Percentiles rank a stretch among this genome's conserved stretches.
These are phyloP conservation scores for Xylariomycetidae sp. DNA, from an alignment of 2,329 filamentous ascomycete species.

Conservation along the genomic window DNA sequence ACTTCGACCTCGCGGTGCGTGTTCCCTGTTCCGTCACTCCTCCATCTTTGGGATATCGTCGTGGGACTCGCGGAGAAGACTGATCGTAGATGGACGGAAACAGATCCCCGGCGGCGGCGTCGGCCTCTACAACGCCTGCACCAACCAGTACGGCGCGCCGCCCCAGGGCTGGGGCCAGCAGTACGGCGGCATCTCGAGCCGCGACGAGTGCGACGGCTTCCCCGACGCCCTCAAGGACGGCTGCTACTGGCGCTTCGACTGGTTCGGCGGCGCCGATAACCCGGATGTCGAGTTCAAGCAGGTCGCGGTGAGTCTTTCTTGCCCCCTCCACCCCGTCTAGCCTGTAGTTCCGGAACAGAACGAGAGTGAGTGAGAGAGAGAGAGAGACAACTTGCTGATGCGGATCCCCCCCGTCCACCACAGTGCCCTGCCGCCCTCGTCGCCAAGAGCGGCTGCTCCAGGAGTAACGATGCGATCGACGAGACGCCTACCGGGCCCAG, in stretches of 20 bases:
- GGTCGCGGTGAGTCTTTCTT: no score
- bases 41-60: no score
- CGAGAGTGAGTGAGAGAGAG: no score
- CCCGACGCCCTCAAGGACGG: conserved; percentile 48
- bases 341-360: no score
- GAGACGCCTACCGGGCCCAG: conserved; percentile 26
- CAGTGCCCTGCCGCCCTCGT: conserved; percentile 46
- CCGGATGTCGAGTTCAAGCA: conserved; percentile 48
- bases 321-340: no score
- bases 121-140: conserved; percentile 45
- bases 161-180: conserved; percentile 47
- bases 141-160: conserved; percentile 37
- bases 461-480: conserved; percentile 27
- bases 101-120: conserved; percentile 47
- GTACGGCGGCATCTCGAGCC: conserved; percentile 51
- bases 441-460: conserved; percentile 29
- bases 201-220: conserved; percentile 45
- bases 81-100: no score
- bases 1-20: conserved; percentile 46
- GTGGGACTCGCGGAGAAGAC: no score
- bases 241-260: conserved; percentile 60
- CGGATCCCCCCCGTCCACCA: no score
- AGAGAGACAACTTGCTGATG: no score
- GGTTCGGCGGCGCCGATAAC: conserved; percentile 55
- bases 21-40: no score